Conservation (phyloP, 1,284 basidiomycete genomes). For the Calocybe gambosa region DNA sequence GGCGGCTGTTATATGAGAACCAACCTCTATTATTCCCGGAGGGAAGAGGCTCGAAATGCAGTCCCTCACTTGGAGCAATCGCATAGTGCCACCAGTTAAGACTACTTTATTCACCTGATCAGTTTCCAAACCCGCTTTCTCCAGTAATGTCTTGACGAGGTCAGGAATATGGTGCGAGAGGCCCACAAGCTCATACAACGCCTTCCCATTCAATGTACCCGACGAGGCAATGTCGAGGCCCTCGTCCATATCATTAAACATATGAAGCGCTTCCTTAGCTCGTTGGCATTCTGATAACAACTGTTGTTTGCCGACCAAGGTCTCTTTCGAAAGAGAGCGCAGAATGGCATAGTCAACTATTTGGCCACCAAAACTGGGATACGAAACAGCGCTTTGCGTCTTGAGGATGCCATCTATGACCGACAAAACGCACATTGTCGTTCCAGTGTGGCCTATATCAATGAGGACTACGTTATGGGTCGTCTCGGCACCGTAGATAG, state of each 20-base stretch:
- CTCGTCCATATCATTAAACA: not conserved
- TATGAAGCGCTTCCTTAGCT: constrained; percentile 5
- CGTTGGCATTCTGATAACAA: constrained; percentile 2
- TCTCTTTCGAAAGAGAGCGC: not conserved
- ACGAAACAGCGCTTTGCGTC: not conserved
- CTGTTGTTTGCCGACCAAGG: not conserved
- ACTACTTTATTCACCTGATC: constrained; percentile 2
- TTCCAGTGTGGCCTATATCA: constrained; percentile 7
- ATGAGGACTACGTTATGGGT: constrained; percentile 1
- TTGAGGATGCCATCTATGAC: not conserved
- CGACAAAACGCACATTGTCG: not conserved
- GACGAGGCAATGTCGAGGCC: not conserved
- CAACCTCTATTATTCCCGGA: not conserved
- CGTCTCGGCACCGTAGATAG: not conserved
- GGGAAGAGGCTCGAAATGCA: constrained; percentile 4
- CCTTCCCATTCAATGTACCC: constrained; percentile 1
- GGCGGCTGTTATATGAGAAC: not conserved
- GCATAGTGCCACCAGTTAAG: constrained; percentile 1
- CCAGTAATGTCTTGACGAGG: constrained; percentile 2
- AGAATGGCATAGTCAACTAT: constrained; percentile 5
- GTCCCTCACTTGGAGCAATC: constrained; percentile 2
- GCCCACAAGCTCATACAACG: not conserved
- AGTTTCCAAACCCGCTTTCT: not conserved
- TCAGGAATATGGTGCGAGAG: not conserved
- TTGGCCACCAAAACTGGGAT: constrained; percentile 3